Evolutionary conservation across 495 filamentous ascomycete species (phyloP).

Genomic region (Penicillium cinerascens): DNA sequence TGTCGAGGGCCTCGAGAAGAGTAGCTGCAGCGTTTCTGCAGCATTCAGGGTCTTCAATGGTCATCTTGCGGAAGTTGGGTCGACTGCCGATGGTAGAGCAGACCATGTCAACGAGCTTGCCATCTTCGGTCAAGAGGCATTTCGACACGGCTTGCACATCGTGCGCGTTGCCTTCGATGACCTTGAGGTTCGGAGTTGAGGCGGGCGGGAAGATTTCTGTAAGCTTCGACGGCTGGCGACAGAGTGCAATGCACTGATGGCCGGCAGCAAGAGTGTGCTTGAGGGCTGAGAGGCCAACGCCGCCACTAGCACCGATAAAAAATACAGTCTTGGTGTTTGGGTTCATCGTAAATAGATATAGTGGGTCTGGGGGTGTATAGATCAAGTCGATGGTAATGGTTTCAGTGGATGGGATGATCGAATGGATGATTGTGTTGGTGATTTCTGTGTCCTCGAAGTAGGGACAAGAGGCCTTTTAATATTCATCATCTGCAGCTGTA

Average conservation of each 20-base stretch:
- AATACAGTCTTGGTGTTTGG: constrained; percentile 30
- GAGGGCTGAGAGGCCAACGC: constrained; percentile 45
- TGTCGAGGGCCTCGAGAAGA: constrained; percentile 44
- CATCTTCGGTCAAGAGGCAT: constrained; percentile 27
- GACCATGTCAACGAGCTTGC: constrained; percentile 26
- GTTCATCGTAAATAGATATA: constrained; percentile 8
- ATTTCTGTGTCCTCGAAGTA: background rate
- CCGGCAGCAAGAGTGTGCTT: constrained; percentile 47
- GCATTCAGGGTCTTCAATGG: constrained; percentile 53
- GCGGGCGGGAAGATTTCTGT: constrained; percentile 34
- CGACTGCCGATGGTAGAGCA: constrained; percentile 34
- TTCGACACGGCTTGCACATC: constrained; percentile 37
- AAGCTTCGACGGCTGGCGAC: constrained; percentile 62
- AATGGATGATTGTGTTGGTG: background rate
- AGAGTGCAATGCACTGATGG: constrained; percentile 49
- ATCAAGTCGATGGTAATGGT: background rate
- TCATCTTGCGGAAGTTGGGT: constrained; percentile 21
- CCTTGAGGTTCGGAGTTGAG: constrained; percentile 37
- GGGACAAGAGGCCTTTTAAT: background rate
- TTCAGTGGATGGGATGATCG: background rate
- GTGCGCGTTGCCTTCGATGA: constrained; percentile 52
- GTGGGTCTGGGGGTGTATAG: background rate
- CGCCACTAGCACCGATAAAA: constrained; percentile 53
- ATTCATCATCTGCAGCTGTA: background rate
- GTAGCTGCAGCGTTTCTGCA: constrained; percentile 49